Conservation (phyloP, 257 asterid genomes). For the Perilla frutescens region DNA sequence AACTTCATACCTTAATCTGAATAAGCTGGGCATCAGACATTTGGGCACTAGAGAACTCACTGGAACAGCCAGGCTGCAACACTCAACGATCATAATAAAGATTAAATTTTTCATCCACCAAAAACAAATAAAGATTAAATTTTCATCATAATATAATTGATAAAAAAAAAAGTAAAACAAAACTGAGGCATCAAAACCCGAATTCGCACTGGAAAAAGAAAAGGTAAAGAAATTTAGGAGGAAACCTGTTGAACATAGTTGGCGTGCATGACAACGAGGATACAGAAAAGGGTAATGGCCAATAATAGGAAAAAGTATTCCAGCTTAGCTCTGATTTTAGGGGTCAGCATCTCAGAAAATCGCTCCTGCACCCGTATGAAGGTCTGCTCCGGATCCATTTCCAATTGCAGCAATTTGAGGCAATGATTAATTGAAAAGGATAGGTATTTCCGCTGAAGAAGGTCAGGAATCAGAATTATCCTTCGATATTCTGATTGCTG, state of each 20-base stretch:
- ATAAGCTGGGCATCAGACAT: conserved; percentile 77
- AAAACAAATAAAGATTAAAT: not conserved
- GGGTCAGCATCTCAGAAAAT: conserved; percentile 85
- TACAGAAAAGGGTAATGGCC: conserved; percentile 86
- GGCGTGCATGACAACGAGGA: conserved; percentile 99
- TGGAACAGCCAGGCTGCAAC: conserved; percentile 95
- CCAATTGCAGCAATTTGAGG: conserved; percentile 8
- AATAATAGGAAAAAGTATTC: conserved; percentile 81
- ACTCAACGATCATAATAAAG: conserved; percentile 25
- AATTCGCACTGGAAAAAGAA: conserved; percentile 4
- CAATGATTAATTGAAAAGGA: conserved; percentile 1
- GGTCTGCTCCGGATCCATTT: conserved; percentile 98
- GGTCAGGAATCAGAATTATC: conserved; percentile 30
- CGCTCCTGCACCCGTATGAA: conserved; percentile 97
- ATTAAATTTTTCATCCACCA: not conserved
- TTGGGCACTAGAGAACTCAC: conserved; percentile 69
- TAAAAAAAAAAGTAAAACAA: not conserved
- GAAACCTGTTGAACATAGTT: conserved; percentile 96
- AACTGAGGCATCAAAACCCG: conserved; percentile 12
- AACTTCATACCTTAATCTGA: conserved; percentile 71
- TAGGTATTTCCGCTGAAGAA: conserved; percentile 1
- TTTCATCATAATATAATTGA: conserved; percentile 16
- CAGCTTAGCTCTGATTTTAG: conserved; percentile 77
- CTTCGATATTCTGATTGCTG: conserved; percentile 24
- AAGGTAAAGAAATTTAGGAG: not conserved